Evolutionary conservation across 768 basidiomycete species (phyloP), one percentile per base, ranked within the genome.

Genomic region (Pisolithus albus): DNA sequence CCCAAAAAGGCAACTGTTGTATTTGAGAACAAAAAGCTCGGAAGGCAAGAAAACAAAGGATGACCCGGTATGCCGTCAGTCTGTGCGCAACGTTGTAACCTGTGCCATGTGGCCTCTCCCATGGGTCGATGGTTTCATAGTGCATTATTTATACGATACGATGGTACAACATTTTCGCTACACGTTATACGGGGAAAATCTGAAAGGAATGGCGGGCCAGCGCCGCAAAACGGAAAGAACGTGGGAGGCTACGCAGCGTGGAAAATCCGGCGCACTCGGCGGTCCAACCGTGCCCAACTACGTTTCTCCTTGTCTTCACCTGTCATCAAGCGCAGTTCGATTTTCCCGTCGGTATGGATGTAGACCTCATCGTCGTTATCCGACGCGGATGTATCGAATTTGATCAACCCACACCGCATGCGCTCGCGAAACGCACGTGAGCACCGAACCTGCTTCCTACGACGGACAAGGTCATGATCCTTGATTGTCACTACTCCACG

Each of bases 1-100:
- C 66, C 61, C 26, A 46, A 64, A 59, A 63, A 63, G 66, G 66
- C 42, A 69, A 19, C 57, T 53, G 57, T 67, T 67, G 64, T 67
- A 55, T 53, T 46, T 37, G 26, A 39, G 52, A 54, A 69, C 66
- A 67, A 69, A 69, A 53, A 51, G 30, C 46, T 36, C 4, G 46
- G 46, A 9, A 41, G 21, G 51, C n/a, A 9, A 7, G 23, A 5
- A 23, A 41, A 41, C 23, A 41, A 41, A 41, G 23, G 40, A 41
- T 30, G 30, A 5, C 23, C 40, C 40, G 23, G 21, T 23, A 23
- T 41, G 40, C n/a, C 18, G 18, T 41, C 18, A 19, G 18, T 23
- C 21, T 4, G 21, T 7, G 5, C 18, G 40, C 40, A 18, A 23
- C 40, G 40, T 34, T 34, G 30, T 11, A 15, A 10, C 34, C 11